Percentiles rank a stretch among this genome's conserved stretches.
phyloP scores from a whole-genome alignment of 345 rosid species.

The Camelina laxa region DNA sequence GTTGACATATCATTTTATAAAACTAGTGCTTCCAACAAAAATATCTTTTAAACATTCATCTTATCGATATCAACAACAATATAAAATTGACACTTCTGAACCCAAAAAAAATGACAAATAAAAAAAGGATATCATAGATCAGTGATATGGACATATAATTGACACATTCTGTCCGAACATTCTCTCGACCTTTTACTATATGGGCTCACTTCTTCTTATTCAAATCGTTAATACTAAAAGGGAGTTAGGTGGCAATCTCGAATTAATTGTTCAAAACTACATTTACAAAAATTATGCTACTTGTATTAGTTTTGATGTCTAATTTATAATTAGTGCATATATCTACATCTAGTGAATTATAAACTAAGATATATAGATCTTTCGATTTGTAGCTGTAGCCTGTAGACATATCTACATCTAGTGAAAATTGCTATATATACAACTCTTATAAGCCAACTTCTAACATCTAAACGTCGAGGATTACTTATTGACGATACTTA shows the following conservation, averaged over 20 bases:
- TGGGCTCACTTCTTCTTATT: slow-evolving; percentile 22
- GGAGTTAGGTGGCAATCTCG: slow-evolving; percentile 14
- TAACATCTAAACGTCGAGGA: background rate
- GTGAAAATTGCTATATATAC: too few species aligned
- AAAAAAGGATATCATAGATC: slow-evolving; percentile 1
- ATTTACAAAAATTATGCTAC: too few species aligned
- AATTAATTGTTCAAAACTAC: background rate
- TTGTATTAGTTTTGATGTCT: too few species aligned
- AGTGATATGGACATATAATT: slow-evolving; percentile 32
- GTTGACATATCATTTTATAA: slow-evolving; percentile 35
- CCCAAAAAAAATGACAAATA: background rate
- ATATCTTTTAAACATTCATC: slow-evolving; percentile 18
- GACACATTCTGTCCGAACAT: slow-evolving; percentile 34
- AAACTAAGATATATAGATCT: background rate
- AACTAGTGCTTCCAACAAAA: slow-evolving; percentile 33
- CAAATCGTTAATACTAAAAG: slow-evolving; percentile 18
- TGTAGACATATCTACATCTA: background rate
- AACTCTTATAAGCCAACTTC: slow-evolving; percentile 2
- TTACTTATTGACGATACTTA: background rate
- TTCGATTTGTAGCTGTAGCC: background rate
- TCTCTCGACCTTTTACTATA: slow-evolving; percentile 13
- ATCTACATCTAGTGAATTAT: too few species aligned
- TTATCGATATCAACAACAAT: slow-evolving; percentile 29
- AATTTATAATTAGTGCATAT: too few species aligned
- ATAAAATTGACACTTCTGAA: slow-evolving; percentile 10